Evolutionary conservation across 2,329 filamentous ascomycete species (phyloP), one percentile per base, ranked within the genome.

Genomic region (Plectosphaerella plurivora): DNA sequence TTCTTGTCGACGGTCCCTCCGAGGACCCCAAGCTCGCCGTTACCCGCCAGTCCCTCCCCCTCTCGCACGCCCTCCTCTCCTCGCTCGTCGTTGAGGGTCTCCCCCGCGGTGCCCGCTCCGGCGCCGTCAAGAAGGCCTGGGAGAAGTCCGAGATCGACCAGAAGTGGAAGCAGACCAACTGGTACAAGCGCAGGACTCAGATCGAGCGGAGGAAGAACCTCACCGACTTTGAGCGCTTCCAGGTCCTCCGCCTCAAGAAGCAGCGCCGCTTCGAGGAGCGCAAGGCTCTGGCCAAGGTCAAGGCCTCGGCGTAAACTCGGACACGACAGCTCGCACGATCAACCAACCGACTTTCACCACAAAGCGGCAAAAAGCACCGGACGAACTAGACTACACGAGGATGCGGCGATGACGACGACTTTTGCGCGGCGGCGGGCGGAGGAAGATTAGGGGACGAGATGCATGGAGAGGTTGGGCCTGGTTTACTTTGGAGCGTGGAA

Each of bases 211-310:
- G 94, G 83, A 88, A 88, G 81, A 84, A 85, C 69, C 83, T 99
- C 64, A 95, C 87, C 78, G 94, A 99, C 84, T 99, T 99, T 73
- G 94, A 99, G 83, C 88, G 94, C 76, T 99, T 97, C 91, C 97
- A 99, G 89, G 94, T 97, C 69, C 83, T 97, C 86, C 88, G 93
- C 78, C 83, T 97, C 79, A 95, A 93, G 88, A 99, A 99, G 87
- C 92, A 97, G 88, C 90, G 92, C 75, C 89, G 92, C 74, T 97
- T 95, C 81, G 92, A 97, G 84, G 88, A 96, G 78, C 88, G 88
- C 80, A 97, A 97, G 88, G 87, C 90, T 69, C 83, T 95, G 73
- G 90, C 91, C 73, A 96, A 96, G 86, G 81, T 96, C 78, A 89
- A 88, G 82, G 87, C 88, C 68, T 79, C 87, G 67, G 87, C 88